Evolutionary conservation across 371 early-diverging fungal genomes (phyloP), one percentile per base, ranked within the genome.

Genomic region (Mucor indicus): DNA sequence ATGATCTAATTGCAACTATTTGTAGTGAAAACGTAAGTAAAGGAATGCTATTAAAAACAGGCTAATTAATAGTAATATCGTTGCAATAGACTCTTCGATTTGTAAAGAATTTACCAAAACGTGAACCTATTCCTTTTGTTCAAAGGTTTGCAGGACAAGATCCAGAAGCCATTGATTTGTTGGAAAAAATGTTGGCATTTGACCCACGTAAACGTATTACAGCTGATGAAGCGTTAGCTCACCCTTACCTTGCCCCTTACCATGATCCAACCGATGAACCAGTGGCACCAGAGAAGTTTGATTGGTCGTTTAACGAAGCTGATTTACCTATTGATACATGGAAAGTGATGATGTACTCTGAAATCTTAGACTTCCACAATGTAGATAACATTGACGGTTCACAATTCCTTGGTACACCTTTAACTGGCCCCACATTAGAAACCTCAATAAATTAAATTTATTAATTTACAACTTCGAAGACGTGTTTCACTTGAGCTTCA

Each of bases 221-320:
- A 33, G 96, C 93, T 9, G 89, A 83, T 40, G 84, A 94, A 55
- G 93, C 95, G 7, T 67, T 98, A 24, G 78, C 79, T 12, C 93
- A 94, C 60, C 89, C 89, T 25, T 83, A 85, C 50, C 82, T 98
- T 38, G 91, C 87, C 50, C 88, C 90, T 19, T 96, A 95, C 67
- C 96, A 96, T 67, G 98, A 97, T 54, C 86, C 83, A 25, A 80
- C 86, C n/a, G 96, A 97, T 60, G 98, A 96, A 63, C 92, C 90
- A 3, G 73, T 70, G 11, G 90, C 93, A 22, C 84, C 78, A 1
- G 80, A 80, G 38, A 77, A 75, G 49, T 96, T 96, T 62, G 95
- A 96, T 73, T 96, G 96, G 96, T 91, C 93, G 4, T 94, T 93
- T 67, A 91, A 87, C 44, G 93, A 92, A 51, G 89, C 90, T 2